Evolutionary conservation across 2,329 filamentous ascomycete genomes (phyloP).

Genomic region (Cercospora sp.): DNA sequence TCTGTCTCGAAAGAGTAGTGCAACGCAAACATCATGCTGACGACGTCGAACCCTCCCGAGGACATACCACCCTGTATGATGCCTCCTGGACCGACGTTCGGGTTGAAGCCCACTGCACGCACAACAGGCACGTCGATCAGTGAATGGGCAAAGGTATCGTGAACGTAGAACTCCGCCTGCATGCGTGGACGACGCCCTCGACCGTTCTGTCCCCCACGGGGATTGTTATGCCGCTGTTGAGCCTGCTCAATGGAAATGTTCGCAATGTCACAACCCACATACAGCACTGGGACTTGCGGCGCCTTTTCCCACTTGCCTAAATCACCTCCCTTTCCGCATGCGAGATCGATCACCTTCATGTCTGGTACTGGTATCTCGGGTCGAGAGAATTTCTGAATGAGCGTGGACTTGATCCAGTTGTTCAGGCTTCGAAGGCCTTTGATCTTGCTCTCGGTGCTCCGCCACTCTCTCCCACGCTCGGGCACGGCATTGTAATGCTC

Average conservation of each 20-base stretch:
- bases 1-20: slow-evolving; percentile 97
- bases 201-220: slow-evolving; percentile 39
- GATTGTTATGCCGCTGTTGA: slow-evolving; percentile 70
- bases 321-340: slow-evolving; percentile 95
- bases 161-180: slow-evolving; percentile 83
- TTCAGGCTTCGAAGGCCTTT: slow-evolving; percentile 93
- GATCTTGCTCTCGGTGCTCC: slow-evolving; percentile 90
- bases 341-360: slow-evolving; percentile 85
- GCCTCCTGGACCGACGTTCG: slow-evolving; percentile 61
- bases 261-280: slow-evolving; percentile 91
- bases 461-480: slow-evolving; percentile 90
- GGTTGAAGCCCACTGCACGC: slow-evolving; percentile 82
- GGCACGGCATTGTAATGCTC: slow-evolving; percentile 97
- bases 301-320: slow-evolving; percentile 94
- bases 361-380: slow-evolving; percentile 49
- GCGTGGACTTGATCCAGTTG: slow-evolving; percentile 97
- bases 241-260: slow-evolving; percentile 91
- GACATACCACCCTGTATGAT: slow-evolving; percentile 66
- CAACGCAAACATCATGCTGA: slow-evolving; percentile 99
- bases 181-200: slow-evolving; percentile 46
- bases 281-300: slow-evolving; percentile 85
- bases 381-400: slow-evolving; percentile 89
- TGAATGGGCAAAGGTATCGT: slow-evolving; percentile 88
- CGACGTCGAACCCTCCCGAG: slow-evolving; percentile 84
- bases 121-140: slow-evolving; percentile 81